Evolutionary conservation across 257 asterid genomes (phyloP), one percentile per base, ranked within the genome.

Genomic region (Asclepias syriaca): DNA sequence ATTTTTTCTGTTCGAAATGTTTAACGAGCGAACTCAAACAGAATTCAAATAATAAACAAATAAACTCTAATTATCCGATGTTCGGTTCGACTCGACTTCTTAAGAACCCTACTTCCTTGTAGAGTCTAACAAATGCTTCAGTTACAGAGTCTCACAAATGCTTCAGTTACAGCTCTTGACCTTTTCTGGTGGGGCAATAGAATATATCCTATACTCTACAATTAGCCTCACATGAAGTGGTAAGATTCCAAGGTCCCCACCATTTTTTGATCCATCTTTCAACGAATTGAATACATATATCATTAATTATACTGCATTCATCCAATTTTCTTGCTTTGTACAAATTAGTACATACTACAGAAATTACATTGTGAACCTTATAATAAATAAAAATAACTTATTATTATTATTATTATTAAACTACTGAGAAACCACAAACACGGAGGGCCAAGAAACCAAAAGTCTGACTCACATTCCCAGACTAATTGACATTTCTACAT

Each of bases 111-210:
- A n/a, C n/a, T n/a, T n/a, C n/a, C n/a, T n/a, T n/a, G n/a, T n/a
- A n/a, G n/a, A n/a, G n/a, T n/a, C n/a, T n/a, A n/a, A n/a, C n/a
- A n/a, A n/a, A n/a, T n/a, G n/a, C n/a, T n/a, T n/a, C n/a, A n/a
- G n/a, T n/a, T n/a, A n/a, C n/a, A 79, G 53, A 94, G 92, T 79
- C 97, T 89, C 49, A 91, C 96, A 80, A 94, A 94, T 66, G 97
- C 99, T 87, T 89, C 99, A 29, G 92, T 91, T 79, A 94, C 99
- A 71, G 99, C 96, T 77, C 54, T 78, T 13, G 97, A 89, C 80
- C 97, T 83, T 74, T 87, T 86, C 79, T n/a, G n/a, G n/a, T n/a
- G n/a, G n/a, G n/a, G n/a, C n/a, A n/a, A n/a, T n/a, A n/a, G n/a
- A n/a, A n/a, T n/a, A n/a, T n/a, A n/a, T n/a, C n/a, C n/a, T n/a